Evolutionary conservation across 352 stramenopile species (phyloP), one percentile per base, ranked within the genome.

Genomic region (Elongisporangium anandrum): DNA sequence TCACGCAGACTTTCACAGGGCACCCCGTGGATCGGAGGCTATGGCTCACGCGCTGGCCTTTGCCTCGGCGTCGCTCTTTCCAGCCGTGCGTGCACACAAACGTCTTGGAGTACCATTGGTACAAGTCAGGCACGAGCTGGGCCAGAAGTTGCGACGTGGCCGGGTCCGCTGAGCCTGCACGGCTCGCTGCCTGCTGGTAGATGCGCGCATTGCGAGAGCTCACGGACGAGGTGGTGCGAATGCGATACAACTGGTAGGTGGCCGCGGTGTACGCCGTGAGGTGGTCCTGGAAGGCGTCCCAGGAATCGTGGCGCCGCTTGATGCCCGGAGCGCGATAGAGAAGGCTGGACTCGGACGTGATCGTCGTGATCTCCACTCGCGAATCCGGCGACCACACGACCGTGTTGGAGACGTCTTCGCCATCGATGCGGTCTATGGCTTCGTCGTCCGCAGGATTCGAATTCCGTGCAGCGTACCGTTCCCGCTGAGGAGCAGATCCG

Each of bases 21-120:
- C 82, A 92, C 21, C 77, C 72, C 0, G 82, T 89, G 0, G 82
- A 85, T 1, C 82, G 82, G 24, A 88, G 59, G 21, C 65, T 87
- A 66, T 92, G 82, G 50, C 82, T 85, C 49, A 89, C 66, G 10
- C 82, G 82, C 51, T 92, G 81, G 1, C 82, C 82, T 53, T 73
- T 84, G 23, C 82, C 82, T 17, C 82, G 79, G 41, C 80, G 82
- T 8, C 82, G 76, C 52, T 79, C 73, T 52, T 92, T 90, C 82
- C 80, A 90, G 1, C 82, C 82, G 53, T 92, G 80, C 3, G 82
- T 92, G 52, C 82, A 92, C 21, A 92, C 59, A 45, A 87, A 90
- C 2, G 82, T 92, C 63, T 92, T 92, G 9, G 80, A 88, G 55
- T 92, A 92, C 80, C 80, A 92, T 53, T 88, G 72, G 26, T 75